Evolutionary conservation across 1,284 basidiomycete genomes (phyloP).

Genomic region (Pulchroboletus neoregius): DNA sequence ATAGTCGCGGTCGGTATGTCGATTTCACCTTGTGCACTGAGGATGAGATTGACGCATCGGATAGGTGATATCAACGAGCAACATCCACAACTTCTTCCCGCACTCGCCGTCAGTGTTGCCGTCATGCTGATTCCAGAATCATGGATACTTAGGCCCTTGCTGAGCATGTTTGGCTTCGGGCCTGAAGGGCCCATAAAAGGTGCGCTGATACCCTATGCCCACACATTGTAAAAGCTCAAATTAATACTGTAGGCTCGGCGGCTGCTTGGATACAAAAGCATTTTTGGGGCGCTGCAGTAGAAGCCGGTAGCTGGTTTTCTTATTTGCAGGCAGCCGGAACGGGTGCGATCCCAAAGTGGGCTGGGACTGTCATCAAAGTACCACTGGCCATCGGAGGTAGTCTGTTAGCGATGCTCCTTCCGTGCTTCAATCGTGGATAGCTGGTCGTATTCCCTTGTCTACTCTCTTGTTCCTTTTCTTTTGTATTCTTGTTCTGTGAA

Average conservation of each 20-base stretch:
- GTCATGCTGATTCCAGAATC: conserved; percentile 10
- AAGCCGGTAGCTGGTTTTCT: too few relatives aligned
- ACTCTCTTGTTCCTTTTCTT: too few relatives aligned
- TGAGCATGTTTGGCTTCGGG: conserved; percentile 20
- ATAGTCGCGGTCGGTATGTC: conserved; percentile 13
- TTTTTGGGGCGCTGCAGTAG: too few relatives aligned
- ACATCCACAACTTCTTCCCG: conserved; percentile 9
- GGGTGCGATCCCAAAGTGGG: too few relatives aligned
- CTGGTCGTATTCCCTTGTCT: too few relatives aligned
- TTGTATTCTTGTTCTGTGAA: too few relatives aligned
- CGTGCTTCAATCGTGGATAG: too few relatives aligned
- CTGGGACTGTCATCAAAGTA: too few relatives aligned
- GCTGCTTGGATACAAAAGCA: conserved; percentile 12
- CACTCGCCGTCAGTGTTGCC: conserved; percentile 5
- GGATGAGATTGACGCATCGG: background rate
- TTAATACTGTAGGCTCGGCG: conserved; percentile 2
- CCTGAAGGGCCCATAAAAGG: conserved; percentile 17
- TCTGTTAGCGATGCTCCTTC: too few relatives aligned
- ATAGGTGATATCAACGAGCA: conserved; percentile 19
- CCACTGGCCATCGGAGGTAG: too few relatives aligned
- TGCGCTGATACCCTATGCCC: background rate
- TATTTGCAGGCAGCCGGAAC: too few relatives aligned
- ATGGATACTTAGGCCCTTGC: conserved; percentile 12
- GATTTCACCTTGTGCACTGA: accelerated
- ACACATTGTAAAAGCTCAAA: background rate